Conservation (phyloP, 257 asterid genomes). For the Fraxinus cuspidata region DNA sequence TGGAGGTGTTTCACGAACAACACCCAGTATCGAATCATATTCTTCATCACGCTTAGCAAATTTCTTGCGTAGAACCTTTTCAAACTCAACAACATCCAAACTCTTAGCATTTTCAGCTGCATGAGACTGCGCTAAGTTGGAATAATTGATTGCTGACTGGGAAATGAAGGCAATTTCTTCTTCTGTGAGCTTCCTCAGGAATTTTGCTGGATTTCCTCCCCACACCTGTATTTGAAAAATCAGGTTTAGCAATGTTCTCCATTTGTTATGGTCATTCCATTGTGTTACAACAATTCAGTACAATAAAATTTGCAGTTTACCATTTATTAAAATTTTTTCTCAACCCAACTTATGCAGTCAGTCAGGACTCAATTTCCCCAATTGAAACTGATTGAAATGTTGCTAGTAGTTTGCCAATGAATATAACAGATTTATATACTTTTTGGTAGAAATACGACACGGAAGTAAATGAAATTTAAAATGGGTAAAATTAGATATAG, state of each 20-base stretch:
- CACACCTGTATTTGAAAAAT: slow-evolving; percentile 55
- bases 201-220: slow-evolving; percentile 99
- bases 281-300: slow-evolving; percentile 2
- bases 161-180: slow-evolving; percentile 86
- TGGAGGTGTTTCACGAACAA: slow-evolving; percentile 49
- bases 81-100: slow-evolving; percentile 70
- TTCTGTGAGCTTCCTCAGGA: slow-evolving; percentile 84
- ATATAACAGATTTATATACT: not conserved
- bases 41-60: slow-evolving; percentile 53
- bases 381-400: not conserved
- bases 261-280: slow-evolving; percentile 10
- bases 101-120: slow-evolving; percentile 89
- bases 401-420: not conserved
- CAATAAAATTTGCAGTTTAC: not conserved
- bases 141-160: slow-evolving; percentile 75
- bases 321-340: not conserved
- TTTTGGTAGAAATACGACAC: not conserved
- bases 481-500: not conserved
- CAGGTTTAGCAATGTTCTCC: slow-evolving; percentile 5
- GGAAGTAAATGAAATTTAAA: not conserved
- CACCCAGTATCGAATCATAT: slow-evolving; percentile 53
- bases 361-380: slow-evolving; percentile 9
- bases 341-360: not conserved
- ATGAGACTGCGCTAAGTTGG: slow-evolving; percentile 74
- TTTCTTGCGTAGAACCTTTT: slow-evolving; percentile 80